Conservation (phyloP, 192 early-diverging fungal species). For the Lobosporangium transversale region DNA sequence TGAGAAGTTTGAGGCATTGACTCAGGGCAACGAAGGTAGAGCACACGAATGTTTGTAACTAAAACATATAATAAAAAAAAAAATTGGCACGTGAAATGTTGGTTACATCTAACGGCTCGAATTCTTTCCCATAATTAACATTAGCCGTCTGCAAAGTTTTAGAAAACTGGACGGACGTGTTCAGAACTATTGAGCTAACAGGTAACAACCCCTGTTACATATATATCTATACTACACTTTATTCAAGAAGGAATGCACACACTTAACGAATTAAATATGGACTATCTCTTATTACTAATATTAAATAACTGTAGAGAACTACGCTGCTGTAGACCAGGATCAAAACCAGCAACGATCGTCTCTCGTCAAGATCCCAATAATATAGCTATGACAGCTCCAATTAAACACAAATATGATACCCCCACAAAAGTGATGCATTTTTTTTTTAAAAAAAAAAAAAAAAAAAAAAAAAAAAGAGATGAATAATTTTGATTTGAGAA, state of each 20-base stretch:
- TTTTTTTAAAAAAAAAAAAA: not conserved
- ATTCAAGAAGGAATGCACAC: no score
- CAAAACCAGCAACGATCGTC: constrained; percentile 31
- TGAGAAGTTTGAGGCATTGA: constrained; percentile 37
- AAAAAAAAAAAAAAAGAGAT: no score
- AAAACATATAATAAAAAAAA: no score
- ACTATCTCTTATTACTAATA: no score
- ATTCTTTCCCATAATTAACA: not conserved
- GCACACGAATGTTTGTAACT: not conserved
- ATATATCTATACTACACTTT: not conserved
- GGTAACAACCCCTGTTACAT: constrained; percentile 7
- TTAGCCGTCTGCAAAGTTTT: constrained; percentile 34
- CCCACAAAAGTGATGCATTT: no score
- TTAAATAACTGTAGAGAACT: constrained; percentile 38
- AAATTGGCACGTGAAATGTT: no score
- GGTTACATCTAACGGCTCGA: not conserved
- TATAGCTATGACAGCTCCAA: not conserved
- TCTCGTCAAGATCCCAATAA: constrained; percentile 33
- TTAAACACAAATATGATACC: no score
- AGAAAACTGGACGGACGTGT: constrained; percentile 35
- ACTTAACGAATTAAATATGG: no score
- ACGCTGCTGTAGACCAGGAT: constrained; percentile 21
- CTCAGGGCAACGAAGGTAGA: constrained; percentile 43
- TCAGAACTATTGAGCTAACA: constrained; percentile 33
- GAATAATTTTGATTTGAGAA: no score